Evolutionary conservation across 1,284 basidiomycete species (phyloP), one percentile per base, ranked within the genome.

Genomic region (Cryptococcus sp.): DNA sequence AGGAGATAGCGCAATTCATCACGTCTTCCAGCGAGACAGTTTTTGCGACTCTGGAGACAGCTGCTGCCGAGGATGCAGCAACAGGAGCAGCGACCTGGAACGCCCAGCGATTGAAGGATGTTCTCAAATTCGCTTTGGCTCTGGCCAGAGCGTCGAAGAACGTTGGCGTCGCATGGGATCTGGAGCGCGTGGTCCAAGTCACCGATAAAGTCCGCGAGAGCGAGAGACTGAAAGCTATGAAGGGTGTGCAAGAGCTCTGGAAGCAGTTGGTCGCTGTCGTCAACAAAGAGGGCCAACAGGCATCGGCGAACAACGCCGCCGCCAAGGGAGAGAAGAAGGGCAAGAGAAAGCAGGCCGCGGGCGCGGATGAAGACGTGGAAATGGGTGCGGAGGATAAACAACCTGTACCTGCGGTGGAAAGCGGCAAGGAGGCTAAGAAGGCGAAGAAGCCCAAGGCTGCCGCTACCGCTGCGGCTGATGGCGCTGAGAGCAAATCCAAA

Each of bases 41-140:
- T 23, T 80, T 85, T 48, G 79, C 81, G 25, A 75, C 84, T 50
- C 73, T 88, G 27, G 79, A 79, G 80, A 83, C 22, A 79, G 81
- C 54, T 5, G 30, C 25, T 3, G 43, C 43, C 23, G 45, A 45
- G 19, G 47, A 22, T 17, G 61, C 58, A 10, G 49, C 54, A 19
- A 61, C 57, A 19, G 57, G 58, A 30, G 57, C 61, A 51, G 48
- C 76, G 4, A 35, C 30, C 8, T 78, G 89, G 55, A 88, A 85
- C 27, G 82, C 88, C 1, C 77, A 84, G 8, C 87, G 92, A 58
- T 75, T 89, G 69, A 95, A 92, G 76, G 89, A 92, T 30, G 77
- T 92, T 16, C 78, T 91, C 61, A 94, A 92, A 75, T 80, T 91
- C 52, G 86, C 82, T 0, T 79, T 91, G 7, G 77, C 84, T 20